phyloP scores from a whole-genome alignment of 2,329 filamentous ascomycete genomes.

The Fusarium agapanthi region DNA sequence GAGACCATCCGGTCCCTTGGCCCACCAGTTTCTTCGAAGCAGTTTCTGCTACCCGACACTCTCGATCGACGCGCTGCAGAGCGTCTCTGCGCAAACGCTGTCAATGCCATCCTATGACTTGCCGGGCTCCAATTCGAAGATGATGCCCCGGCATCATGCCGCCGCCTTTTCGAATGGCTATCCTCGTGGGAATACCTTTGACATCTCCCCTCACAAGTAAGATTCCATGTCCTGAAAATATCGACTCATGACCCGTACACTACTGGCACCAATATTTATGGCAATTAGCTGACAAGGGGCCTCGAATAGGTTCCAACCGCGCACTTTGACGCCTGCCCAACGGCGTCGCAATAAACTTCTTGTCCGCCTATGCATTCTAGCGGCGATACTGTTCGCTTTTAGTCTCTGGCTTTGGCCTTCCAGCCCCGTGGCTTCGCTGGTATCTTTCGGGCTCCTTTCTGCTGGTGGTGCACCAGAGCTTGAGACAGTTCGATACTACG shows the following conservation, averaged over 20 bases:
- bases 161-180: slow-evolving; percentile 85
- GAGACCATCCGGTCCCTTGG: background rate
- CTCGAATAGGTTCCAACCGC: slow-evolving; percentile 74
- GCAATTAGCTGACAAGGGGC: slow-evolving; percentile 18
- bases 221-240: slow-evolving; percentile 29
- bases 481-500: slow-evolving; percentile 97
- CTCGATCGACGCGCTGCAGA: slow-evolving; percentile 29
- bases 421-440: slow-evolving; percentile 67
- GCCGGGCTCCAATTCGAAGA: slow-evolving; percentile 57
- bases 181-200: slow-evolving; percentile 79
- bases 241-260: background rate
- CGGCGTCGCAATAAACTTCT: slow-evolving; percentile 79
- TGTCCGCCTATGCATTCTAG: slow-evolving; percentile 69
- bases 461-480: slow-evolving; percentile 77
- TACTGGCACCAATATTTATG: background rate
- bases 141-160: slow-evolving; percentile 85
- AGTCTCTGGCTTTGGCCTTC: slow-evolving; percentile 79
- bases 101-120: slow-evolving; percentile 46
- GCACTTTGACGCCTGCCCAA: slow-evolving; percentile 74
- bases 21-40: background rate
- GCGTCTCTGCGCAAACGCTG: slow-evolving; percentile 31
- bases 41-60: background rate
- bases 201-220: slow-evolving; percentile 90
- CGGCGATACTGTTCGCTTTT: slow-evolving; percentile 70
- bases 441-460: slow-evolving; percentile 76